phyloP scores from a whole-genome alignment of 2,329 filamentous ascomycete species.

The Parafenestella ontariensis region DNA sequence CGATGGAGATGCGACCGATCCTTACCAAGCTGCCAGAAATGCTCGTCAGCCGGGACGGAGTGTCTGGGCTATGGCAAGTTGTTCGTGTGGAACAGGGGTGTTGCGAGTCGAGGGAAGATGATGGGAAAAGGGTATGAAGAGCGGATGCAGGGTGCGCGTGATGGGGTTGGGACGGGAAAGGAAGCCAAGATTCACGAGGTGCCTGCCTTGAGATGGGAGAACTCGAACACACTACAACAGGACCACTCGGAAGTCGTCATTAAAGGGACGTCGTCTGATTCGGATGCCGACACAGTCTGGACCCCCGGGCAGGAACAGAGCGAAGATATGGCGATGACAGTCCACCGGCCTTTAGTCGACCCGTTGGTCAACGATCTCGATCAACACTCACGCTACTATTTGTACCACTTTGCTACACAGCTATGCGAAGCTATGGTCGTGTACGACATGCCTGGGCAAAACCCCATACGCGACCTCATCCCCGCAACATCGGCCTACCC shows the following conservation, averaged over 20 bases:
- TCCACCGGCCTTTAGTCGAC: conserved; percentile 58
- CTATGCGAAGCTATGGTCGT: conserved; percentile 63
- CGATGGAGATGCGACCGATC: conserved; percentile 69
- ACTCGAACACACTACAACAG: conserved; percentile 6
- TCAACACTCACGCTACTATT: conserved; percentile 54
- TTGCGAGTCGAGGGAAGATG: conserved; percentile 61
- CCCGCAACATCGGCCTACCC: conserved; percentile 54
- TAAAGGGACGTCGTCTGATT: background rate
- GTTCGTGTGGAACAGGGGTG: conserved; percentile 65
- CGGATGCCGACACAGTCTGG: background rate
- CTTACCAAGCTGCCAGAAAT: conserved; percentile 66
- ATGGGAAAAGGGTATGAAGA: conserved; percentile 61
- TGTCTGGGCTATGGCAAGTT: conserved; percentile 69
- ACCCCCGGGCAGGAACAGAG: conserved; percentile 10
- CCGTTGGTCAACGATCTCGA: conserved; percentile 64
- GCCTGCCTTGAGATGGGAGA: conserved; percentile 27
- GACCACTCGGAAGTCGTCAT: conserved; percentile 1
- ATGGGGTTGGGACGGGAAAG: conserved; percentile 21
- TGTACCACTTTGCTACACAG: conserved; percentile 57
- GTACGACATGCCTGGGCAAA: conserved; percentile 54
- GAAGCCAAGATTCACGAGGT: conserved; percentile 32
- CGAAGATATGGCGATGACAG: conserved; percentile 27
- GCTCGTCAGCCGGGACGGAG: conserved; percentile 60
- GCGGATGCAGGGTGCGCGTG: conserved; percentile 5
- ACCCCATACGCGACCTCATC: conserved; percentile 59